phyloP scores from a whole-genome alignment of 1,284 basidiomycete genomes.

The Grifola frondosa region DNA sequence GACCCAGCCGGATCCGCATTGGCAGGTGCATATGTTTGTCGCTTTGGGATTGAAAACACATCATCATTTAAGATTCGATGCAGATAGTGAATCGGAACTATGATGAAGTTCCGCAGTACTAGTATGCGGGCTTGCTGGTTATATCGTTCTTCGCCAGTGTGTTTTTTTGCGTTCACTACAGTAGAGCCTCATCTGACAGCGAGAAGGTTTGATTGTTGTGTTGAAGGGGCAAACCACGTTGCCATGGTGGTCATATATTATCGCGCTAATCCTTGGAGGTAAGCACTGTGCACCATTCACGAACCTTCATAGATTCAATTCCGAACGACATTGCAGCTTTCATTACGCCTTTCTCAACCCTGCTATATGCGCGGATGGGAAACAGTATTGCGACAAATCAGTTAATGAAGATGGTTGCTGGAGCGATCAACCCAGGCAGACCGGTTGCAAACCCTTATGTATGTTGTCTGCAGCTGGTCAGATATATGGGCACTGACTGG shows the following conservation, averaged over 20 bases:
- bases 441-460: slow-evolving; percentile 70
- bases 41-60: not conserved
- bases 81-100: slow-evolving; percentile 39
- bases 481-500: slow-evolving; percentile 3
- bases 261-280: slow-evolving; percentile 34
- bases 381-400: slow-evolving; percentile 59
- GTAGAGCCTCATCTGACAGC: too few relatives aligned
- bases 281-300: not conserved
- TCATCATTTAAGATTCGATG: slow-evolving; percentile 35
- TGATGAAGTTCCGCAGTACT: slow-evolving; percentile 53
- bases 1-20: slow-evolving; percentile 59
- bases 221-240: slow-evolving; percentile 60
- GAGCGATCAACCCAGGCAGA: slow-evolving; percentile 58
- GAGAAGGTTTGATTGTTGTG: slow-evolving; percentile 53
- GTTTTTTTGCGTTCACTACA: slow-evolving; percentile 9
- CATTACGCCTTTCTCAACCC: slow-evolving; percentile 42
- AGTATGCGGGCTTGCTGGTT: slow-evolving; percentile 49
- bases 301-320: not conserved
- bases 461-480: slow-evolving; percentile 21
- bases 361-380: slow-evolving; percentile 50
- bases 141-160: slow-evolving; percentile 54
- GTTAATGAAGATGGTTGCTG: slow-evolving; percentile 68
- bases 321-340: slow-evolving; percentile 25
- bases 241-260: slow-evolving; percentile 62
- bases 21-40: slow-evolving; percentile 36